A percentile compares a stretch with the other conserved stretches of the same genome.
These are phyloP conservation scores for Neurospora terricola DNA, from an alignment of 495 filamentous ascomycete species.

Conservation along the genomic window DNA sequence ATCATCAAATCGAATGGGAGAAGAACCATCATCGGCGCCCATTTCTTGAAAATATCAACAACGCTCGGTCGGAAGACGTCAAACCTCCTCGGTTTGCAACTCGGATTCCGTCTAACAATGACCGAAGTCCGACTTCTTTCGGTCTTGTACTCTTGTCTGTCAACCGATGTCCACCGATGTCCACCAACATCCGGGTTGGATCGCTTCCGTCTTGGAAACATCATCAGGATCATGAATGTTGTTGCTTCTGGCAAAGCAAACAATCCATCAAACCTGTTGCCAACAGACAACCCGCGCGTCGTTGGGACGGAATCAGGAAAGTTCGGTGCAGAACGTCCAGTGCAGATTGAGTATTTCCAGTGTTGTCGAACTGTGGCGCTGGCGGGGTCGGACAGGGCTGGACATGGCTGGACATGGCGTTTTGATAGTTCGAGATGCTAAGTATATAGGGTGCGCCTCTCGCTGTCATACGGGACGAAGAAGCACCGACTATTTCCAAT, in stretches of 20 bases:
- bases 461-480: not conserved
- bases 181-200: not conserved
- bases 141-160: not conserved
- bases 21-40: not conserved
- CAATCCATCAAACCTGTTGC: not conserved
- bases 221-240: not conserved
- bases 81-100: not conserved
- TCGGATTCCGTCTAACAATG: not conserved
- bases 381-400: not conserved
- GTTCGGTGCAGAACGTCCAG: not conserved
- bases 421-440: not conserved
- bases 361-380: not conserved
- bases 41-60: not conserved
- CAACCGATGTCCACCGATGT: not conserved
- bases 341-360: not conserved
- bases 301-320: not conserved
- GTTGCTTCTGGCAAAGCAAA: not conserved
- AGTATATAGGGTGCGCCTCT: not conserved
- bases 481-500: not conserved
- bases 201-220: not conserved
- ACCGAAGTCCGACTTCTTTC: not conserved
- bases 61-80: not conserved
- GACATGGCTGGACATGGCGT: not conserved
- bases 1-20: not conserved
- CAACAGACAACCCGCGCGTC: not conserved